These are phyloP conservation scores for Pulveroboletus sp. DNA, from an alignment of 768 basidiomycete genomes.

Conservation along the genomic window DNA sequence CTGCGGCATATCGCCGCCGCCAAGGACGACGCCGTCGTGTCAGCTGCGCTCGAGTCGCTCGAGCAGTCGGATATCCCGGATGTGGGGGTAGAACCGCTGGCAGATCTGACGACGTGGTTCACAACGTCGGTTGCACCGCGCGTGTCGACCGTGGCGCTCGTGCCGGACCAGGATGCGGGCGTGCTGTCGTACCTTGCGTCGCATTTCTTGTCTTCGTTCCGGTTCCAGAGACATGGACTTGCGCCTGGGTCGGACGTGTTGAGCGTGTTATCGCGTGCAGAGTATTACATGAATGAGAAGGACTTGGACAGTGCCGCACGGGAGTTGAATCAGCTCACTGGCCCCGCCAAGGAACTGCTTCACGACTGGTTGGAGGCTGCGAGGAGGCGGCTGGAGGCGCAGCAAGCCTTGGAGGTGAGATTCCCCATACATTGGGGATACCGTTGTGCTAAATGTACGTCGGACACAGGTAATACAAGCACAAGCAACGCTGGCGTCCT, in stretches of 20 bases:
- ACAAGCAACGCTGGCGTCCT: constrained; percentile 79
- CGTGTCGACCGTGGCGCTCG: constrained; percentile 85
- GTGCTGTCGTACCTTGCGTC: constrained; percentile 85
- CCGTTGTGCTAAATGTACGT: constrained; percentile 12
- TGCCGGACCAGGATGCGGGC: constrained; percentile 88
- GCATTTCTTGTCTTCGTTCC: constrained; percentile 67
- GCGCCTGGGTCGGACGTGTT: constrained; percentile 75
- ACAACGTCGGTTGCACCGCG: constrained; percentile 76
- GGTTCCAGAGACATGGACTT: constrained; percentile 79
- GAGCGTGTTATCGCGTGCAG: constrained; percentile 84
- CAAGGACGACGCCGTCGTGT: constrained; percentile 66
- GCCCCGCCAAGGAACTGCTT: constrained; percentile 70
- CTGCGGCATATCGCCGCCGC: constrained; percentile 72
- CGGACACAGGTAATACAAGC: constrained; percentile 66
- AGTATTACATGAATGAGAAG: constrained; percentile 88
- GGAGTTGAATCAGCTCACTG: constrained; percentile 88
- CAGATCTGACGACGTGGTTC: constrained; percentile 92
- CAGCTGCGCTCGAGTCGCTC: constrained; percentile 64
- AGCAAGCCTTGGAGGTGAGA: constrained; percentile 84
- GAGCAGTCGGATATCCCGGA: constrained; percentile 74
- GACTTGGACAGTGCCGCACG: constrained; percentile 80
- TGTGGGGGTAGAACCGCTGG: constrained; percentile 82
- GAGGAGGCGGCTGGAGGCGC: constrained; percentile 80
- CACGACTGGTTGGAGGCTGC: constrained; percentile 93
- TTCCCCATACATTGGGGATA: not conserved